Base-by-base conservation (phyloP, 345 rosid genomes). In the Acer yangbiense region DNA sequence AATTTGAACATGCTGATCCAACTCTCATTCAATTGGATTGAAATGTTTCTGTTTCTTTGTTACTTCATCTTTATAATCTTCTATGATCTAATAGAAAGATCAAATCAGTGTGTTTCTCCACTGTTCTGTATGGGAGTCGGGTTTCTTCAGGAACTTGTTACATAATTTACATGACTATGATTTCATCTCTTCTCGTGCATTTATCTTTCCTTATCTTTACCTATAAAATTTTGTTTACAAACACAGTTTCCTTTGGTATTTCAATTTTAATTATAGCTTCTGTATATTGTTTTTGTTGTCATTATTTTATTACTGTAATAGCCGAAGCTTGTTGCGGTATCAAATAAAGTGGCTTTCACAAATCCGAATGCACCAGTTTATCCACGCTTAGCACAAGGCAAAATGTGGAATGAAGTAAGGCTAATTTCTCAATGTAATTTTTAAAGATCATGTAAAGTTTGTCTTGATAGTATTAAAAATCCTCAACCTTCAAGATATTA, bases 311-410 rank as follows among this genome's bases (percentile, higher is more conserved):
- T 77, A 68, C 43, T 39, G 76, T 46, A 17, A 79, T 46, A 90
- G 93, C 97, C 97, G 6, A 90, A 92, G 85, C 82, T 92, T 63
- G 87, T 90, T 23, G 90, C 97, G 25, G 77, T 89, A 64, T 92
- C 94, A 55, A 88, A 89, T 67, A 85, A 71, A 79, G 85, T 92
- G 68, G 77, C 83, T 72, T 92, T 90, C 65, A 6, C 77, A 50
- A 86, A 92, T 76, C 93, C 97, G 63, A 90, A 89, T 0, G 94
- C 91, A 46, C 97, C 92, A 39, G 88, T 89, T 76, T 86, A 92
- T 62, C 94, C 92, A 9, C 87, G 94, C 7, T 80, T 92, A 43
- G 97, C 94, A 2, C 90, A 89, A 73, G 94, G 97, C 32, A 87
- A 86, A 80, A 82, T 61, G 74, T 90, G 97, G 94, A 83, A 90